A percentile compares a stretch with the other conserved stretches of the same genome.
Evolutionary conservation across 2,329 filamentous ascomycete genomes (phyloP).

Genomic region (Fusarium avenaceum): DNA sequence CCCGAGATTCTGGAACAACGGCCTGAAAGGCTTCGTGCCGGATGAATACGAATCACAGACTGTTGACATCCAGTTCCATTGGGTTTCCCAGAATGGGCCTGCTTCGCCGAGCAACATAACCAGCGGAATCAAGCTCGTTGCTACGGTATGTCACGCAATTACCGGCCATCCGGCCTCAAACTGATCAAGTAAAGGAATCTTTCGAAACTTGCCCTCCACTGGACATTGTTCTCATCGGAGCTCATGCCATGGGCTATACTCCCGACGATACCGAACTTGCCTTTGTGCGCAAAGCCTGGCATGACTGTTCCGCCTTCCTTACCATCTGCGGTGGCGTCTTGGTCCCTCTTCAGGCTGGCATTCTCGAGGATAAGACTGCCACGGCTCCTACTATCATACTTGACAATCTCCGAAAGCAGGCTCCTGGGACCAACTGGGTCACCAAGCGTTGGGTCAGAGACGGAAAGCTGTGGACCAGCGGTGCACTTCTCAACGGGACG

Average conservation of each 20-base stretch:
- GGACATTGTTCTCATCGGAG: constrained; percentile 59
- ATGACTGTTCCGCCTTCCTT: constrained; percentile 55
- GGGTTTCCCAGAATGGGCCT: constrained; percentile 51
- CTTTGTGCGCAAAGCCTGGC: constrained; percentile 55
- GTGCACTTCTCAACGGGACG: constrained; percentile 53
- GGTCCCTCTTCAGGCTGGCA: constrained; percentile 52
- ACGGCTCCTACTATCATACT: constrained; percentile 54
- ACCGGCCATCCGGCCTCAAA: fast-evolving
- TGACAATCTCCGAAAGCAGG: constrained; percentile 41
- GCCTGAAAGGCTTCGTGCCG: constrained; percentile 36
- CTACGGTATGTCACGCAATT: constrained; percentile 45
- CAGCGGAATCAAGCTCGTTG: constrained; percentile 47
- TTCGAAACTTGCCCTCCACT: constrained; percentile 57
- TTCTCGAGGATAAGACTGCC: constrained; percentile 55
- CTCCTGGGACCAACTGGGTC: constrained; percentile 55
- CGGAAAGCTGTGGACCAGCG: constrained; percentile 56
- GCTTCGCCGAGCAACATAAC: constrained; percentile 38
- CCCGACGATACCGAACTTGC: constrained; percentile 52
- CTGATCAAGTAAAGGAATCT: constrained; percentile 50
- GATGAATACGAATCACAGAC: constrained; percentile 37
- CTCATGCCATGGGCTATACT: constrained; percentile 49
- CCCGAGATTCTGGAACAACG: constrained; percentile 30
- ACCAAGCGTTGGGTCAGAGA: constrained; percentile 55
- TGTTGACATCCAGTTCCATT: constrained; percentile 52
- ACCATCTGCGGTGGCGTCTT: constrained; percentile 57